These are phyloP conservation scores for Clitoria ternatea DNA, from an alignment of 306 rosid genomes.

Conservation along the genomic window DNA sequence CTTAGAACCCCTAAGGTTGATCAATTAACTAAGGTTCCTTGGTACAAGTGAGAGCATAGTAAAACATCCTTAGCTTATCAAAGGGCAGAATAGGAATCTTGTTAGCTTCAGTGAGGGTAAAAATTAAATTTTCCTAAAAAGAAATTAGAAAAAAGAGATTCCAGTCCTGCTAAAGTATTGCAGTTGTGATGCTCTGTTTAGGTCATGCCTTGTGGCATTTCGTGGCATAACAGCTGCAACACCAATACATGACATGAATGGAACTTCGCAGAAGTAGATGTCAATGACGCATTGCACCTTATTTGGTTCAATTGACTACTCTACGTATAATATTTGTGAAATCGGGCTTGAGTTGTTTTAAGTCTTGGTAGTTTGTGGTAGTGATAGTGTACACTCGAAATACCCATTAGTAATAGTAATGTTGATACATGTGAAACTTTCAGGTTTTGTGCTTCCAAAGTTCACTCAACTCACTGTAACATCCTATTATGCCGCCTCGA, in stretches of 20 bases:
- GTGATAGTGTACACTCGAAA: not conserved
- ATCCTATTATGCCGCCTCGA: constrained; percentile 82
- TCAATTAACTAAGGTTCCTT: not conserved
- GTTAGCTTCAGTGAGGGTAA: not conserved
- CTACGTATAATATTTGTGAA: not conserved
- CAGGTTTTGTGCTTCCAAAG: constrained; percentile 82
- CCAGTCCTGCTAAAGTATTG: not conserved
- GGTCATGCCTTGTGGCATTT: not conserved
- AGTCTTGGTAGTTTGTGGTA: constrained; percentile 2
- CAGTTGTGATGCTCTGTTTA: not conserved
- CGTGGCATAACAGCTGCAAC: not conserved
- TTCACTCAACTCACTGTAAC: constrained; percentile 79
- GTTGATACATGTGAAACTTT: constrained; percentile 21
- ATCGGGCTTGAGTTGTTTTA: not conserved
- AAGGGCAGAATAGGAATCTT: not conserved
- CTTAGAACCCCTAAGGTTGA: not conserved
- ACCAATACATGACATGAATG: not conserved
- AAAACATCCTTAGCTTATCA: not conserved
- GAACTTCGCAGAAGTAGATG: not conserved
- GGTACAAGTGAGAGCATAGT: not conserved
- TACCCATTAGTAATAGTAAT: constrained; percentile 8
- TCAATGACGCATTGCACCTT: not conserved
- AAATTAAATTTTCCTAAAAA: not conserved
- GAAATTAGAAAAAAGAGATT: not conserved
- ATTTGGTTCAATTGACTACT: not conserved